A percentile compares a stretch with the other conserved stretches of the same genome.
Evolutionary conservation across 2,329 filamentous ascomycete genomes (phyloP).

Genomic region (Biscogniauxia marginata): DNA sequence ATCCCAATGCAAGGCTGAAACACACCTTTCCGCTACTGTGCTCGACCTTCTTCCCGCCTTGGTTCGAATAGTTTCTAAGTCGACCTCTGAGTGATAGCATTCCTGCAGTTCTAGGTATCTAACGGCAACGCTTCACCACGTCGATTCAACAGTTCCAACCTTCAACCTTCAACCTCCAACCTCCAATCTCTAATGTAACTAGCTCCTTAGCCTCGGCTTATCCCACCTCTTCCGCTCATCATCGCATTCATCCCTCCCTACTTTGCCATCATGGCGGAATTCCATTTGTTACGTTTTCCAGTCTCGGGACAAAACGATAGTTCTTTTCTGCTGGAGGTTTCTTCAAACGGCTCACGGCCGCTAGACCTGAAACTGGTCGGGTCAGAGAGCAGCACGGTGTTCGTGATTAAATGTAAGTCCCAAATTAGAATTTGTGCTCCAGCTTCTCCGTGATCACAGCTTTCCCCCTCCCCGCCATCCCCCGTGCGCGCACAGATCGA

Average conservation of each 20-base stretch:
- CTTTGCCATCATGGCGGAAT: constrained; percentile 20
- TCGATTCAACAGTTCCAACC: not conserved
- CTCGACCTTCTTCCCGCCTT: not conserved
- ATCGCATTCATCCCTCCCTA: not conserved
- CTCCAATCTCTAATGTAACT: no score
- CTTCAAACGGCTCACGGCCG: constrained; percentile 46
- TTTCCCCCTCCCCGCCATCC: constrained; percentile 1
- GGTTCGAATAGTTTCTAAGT: not conserved
- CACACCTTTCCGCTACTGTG: not conserved
- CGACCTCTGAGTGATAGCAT: not conserved
- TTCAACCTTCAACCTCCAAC: not conserved
- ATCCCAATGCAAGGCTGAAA: not conserved
- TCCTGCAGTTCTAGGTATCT: not conserved
- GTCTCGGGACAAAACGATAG: constrained; percentile 51
- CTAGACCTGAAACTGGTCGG: constrained; percentile 67
- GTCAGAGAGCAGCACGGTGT: constrained; percentile 65
- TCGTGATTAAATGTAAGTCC: constrained; percentile 55
- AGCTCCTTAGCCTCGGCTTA: not conserved
- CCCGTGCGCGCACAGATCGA: constrained; percentile 6
- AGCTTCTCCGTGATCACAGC: constrained; percentile 4
- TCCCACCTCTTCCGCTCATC: not conserved
- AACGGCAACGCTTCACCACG: not conserved
- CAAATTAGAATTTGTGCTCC: constrained; percentile 5
- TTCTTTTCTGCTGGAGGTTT: constrained; percentile 62
- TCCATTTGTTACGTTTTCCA: constrained; percentile 55